Percentiles rank a stretch among this genome's conserved stretches.
These are phyloP conservation scores for Peronospora farinosa DNA, from an alignment of 352 stramenopile genomes.

Conservation along the genomic window DNA sequence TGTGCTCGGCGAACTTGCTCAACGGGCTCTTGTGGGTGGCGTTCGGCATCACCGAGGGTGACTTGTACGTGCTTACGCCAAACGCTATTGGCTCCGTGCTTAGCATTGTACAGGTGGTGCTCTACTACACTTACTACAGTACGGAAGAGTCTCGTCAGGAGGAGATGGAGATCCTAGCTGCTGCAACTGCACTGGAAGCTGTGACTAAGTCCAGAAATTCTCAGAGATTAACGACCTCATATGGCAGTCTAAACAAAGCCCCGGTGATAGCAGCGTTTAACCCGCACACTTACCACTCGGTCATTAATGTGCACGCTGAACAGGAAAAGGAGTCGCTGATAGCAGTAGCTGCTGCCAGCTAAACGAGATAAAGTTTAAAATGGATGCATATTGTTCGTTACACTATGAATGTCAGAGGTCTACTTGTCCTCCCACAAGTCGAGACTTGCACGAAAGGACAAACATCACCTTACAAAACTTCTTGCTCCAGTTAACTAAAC, in stretches of 20 bases:
- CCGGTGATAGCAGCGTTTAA: not conserved
- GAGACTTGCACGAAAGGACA: too few relatives aligned
- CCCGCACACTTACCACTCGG: conserved; percentile 11
- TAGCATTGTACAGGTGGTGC: conserved; percentile 31
- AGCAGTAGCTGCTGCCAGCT: conserved; percentile 24
- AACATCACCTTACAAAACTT: too few relatives aligned
- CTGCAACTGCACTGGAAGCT: conserved; percentile 12
- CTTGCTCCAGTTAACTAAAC: too few relatives aligned
- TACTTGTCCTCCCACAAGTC: too few relatives aligned
- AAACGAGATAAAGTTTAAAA: not conserved
- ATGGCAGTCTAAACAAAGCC: conserved; percentile 17
- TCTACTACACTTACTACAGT: conserved; percentile 40
- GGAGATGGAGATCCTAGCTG: conserved; percentile 15
- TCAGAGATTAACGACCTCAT: conserved; percentile 5
- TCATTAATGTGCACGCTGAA: conserved; percentile 12
- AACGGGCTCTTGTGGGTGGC: conserved; percentile 46
- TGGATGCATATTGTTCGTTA: too few relatives aligned
- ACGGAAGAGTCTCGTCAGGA: conserved; percentile 21
- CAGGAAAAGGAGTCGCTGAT: conserved; percentile 22
- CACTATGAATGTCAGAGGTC: too few relatives aligned
- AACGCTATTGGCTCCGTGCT: conserved; percentile 39
- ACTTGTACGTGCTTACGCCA: conserved; percentile 37
- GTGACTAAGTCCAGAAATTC: conserved; percentile 6
- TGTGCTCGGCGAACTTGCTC: conserved; percentile 38
- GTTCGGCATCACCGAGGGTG: conserved; percentile 34